Base-by-base conservation (phyloP, 2,329 filamentous ascomycete species). In the Achaetomium macrosporum region DNA sequence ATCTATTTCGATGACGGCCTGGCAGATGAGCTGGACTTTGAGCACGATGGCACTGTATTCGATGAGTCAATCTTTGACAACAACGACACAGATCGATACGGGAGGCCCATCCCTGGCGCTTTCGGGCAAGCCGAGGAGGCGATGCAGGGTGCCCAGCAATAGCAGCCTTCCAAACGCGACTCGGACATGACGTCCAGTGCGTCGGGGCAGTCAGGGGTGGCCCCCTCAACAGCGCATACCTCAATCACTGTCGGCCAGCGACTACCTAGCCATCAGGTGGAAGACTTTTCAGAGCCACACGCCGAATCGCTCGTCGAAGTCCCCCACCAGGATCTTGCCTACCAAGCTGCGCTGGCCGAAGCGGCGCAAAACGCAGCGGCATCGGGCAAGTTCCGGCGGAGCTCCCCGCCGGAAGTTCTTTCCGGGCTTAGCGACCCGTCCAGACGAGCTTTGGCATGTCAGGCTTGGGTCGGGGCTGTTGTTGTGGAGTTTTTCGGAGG, bases 321-420 rank as follows among this genome's bases (percentile, higher is more conserved):
- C 63, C 52, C 60, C 60, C 61, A 63, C 61, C 47, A 66, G 63
- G 29, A 70, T 73, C 52, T 65, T 0, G 82, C 83, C 40, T 92
- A 96, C 63, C 90, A 96, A 65, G 86, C 86, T 48, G 90, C 90
- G 1, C 76, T 97, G 5, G 90, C 89, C 2, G 85, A 87, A 43
- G 92, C 90, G 7, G 87, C 90, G 10, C 84, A 86, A 56, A 78
- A 85, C 64, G 90, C 90, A 6, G 86, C 83, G 19, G 82, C 82
- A 1, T 85, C 84, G 36, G 89, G 89, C 3, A 85, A 88, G 52
- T 92, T 95, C 61, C 75, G 81, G 13, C 79, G 88, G 13, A 77
- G 81, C 51, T 73, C 73, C 1, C 75, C 74, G 15, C 73, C 76
- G 51, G 59, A 19, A 45, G 57, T 0, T 0, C 29, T 33, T 2